A percentile compares a stretch with the other conserved stretches of the same genome.
Conservation (phyloP, 148 eudicot species). For the Suaeda aralocaspica region DNA sequence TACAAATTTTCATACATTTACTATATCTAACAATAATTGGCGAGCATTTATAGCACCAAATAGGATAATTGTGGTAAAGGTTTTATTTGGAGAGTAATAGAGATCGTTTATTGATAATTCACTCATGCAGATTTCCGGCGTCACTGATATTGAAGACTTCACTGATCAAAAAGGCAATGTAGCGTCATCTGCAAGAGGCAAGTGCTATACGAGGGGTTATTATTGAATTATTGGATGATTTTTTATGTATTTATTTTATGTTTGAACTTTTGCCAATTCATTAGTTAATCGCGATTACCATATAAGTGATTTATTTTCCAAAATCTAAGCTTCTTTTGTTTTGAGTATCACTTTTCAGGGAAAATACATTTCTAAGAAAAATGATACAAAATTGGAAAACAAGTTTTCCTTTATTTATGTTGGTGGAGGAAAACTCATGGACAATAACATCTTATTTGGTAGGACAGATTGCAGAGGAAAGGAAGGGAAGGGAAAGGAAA, state of each 20-base stretch:
- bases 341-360: slow-evolving; percentile 14
- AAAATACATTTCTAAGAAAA: neutral
- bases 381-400: too few species aligned
- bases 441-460: too few species aligned
- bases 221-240: too few species aligned
- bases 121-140: slow-evolving; percentile 17
- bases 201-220: slow-evolving; percentile 19
- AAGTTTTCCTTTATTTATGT: too few species aligned
- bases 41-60: too few species aligned
- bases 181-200: slow-evolving; percentile 37
- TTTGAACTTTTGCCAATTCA: neutral
- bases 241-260: neutral
- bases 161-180: slow-evolving; percentile 37
- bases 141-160: slow-evolving; percentile 86
- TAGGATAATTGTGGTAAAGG: neutral
- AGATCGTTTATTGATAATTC: neutral
- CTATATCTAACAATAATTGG: too few species aligned
- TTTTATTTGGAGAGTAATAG: neutral
- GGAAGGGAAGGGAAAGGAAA: too few species aligned
- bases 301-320: neutral
- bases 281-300: neutral
- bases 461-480: too few species aligned
- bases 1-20: too few species aligned
- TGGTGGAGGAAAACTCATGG: too few species aligned
- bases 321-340: slow-evolving; percentile 2